Percentiles rank a stretch among this genome's conserved stretches.
phyloP scores from a whole-genome alignment of 208 protist genomes.

The Crithidia fasciculata region DNA sequence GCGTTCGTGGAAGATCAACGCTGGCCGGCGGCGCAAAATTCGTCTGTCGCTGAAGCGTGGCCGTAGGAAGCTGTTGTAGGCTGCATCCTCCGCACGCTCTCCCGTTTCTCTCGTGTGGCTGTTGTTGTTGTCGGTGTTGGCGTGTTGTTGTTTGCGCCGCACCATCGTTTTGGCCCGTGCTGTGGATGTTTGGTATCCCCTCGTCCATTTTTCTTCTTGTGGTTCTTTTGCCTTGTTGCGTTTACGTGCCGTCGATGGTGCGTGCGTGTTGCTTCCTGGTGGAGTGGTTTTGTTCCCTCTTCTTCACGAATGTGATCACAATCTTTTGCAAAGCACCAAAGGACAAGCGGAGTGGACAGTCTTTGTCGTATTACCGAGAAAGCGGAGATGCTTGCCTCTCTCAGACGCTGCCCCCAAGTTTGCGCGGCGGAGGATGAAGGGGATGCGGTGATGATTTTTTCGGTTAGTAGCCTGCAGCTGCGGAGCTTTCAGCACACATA shows the following conservation, averaged over 20 bases:
- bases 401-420: too few relatives aligned
- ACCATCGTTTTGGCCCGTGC: too few relatives aligned
- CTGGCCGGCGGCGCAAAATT: slow-evolving; percentile 84
- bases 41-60: slow-evolving; percentile 88
- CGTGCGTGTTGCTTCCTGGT: not conserved
- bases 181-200: not conserved
- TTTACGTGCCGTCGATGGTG: not conserved
- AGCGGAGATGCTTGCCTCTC: too few relatives aligned
- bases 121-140: not conserved
- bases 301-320: slow-evolving; percentile 7
- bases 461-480: too few relatives aligned
- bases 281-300: slow-evolving; percentile 12
- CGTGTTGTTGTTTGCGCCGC: too few relatives aligned
- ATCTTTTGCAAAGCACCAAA: not conserved
- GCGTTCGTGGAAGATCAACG: slow-evolving; percentile 88
- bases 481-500: too few relatives aligned
- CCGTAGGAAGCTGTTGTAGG: slow-evolving; percentile 83
- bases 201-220: not conserved
- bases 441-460: too few relatives aligned
- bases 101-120: slow-evolving; percentile 7
- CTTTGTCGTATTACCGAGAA: too few relatives aligned
- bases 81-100: not conserved
- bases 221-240: slow-evolving; percentile 2
- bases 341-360: too few relatives aligned
- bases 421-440: too few relatives aligned